Evolutionary conservation across 75 land plant genomes (phyloP).

Genomic region (Cunninghamia lanceolata): DNA sequence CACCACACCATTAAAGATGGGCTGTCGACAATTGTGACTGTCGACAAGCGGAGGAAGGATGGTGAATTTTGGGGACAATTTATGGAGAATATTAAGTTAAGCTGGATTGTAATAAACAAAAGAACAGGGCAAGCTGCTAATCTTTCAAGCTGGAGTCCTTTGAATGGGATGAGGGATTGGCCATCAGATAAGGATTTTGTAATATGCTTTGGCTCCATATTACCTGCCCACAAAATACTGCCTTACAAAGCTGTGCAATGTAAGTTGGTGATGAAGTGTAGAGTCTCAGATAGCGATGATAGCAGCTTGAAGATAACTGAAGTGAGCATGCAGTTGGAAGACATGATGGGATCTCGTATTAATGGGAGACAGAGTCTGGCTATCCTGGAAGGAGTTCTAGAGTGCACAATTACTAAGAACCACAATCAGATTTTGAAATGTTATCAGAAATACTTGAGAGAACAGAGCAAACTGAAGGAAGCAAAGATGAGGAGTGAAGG

Average conservation of each 20-base stretch:
- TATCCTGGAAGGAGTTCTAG: constrained; percentile 9
- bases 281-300: background rate
- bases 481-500: background rate
- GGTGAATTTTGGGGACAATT: constrained; percentile 41
- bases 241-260: constrained; percentile 31
- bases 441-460: constrained; percentile 7
- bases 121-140: constrained; percentile 12
- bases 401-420: constrained; percentile 7
- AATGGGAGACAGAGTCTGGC: constrained; percentile 27
- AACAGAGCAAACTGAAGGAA: background rate
- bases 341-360: background rate
- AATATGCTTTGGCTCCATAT: constrained; percentile 56
- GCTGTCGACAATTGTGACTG: constrained; percentile 26
- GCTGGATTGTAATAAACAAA: constrained; percentile 15
- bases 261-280: constrained; percentile 26
- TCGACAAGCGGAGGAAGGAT: constrained; percentile 58
- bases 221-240: constrained; percentile 35
- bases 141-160: constrained; percentile 10
- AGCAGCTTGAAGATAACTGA: background rate
- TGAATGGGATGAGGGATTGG: constrained; percentile 28
- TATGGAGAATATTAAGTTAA: constrained; percentile 16
- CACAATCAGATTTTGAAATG: constrained; percentile 5
- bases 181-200: constrained; percentile 49
- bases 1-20: constrained; percentile 31
- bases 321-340: too few species aligned